Conservation (phyloP, 306 rosid species). For the Arachis stenosperma region DNA sequence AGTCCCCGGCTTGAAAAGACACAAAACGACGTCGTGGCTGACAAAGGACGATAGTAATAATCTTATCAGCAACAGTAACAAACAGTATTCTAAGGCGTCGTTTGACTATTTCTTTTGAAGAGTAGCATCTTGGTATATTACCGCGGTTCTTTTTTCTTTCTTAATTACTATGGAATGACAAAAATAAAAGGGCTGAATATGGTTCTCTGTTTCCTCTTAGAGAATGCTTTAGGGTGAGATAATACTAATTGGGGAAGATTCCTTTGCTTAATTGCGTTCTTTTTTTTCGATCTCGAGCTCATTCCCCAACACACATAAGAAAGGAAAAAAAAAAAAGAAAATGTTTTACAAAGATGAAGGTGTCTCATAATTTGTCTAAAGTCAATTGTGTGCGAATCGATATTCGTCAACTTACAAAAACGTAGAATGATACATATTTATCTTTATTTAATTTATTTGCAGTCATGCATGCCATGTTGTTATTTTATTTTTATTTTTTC, state of each 20-base stretch:
- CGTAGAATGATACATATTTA: not conserved
- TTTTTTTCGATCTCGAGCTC: not conserved
- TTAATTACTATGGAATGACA: not conserved
- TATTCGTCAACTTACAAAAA: conserved; percentile 8
- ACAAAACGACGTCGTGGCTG: conserved; percentile 55
- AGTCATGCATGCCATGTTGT: too few relatives aligned
- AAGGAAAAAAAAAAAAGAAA: not conserved
- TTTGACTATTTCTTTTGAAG: conserved; percentile 50
- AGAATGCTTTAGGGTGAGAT: conserved; percentile 28
- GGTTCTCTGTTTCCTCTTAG: conserved; percentile 31
- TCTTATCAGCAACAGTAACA: not conserved
- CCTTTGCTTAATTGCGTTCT: conserved; percentile 32
- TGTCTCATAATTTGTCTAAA: not conserved
- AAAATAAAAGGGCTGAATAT: conserved; percentile 20
- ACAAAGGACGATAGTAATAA: conserved; percentile 20
- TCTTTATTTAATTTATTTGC: not conserved
- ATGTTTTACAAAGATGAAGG: not conserved
- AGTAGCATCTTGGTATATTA: conserved; percentile 36
- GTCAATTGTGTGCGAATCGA: conserved; percentile 11
- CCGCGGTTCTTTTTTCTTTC: conserved; percentile 46
- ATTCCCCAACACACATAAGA: conserved; percentile 1
- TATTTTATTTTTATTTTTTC: too few relatives aligned
- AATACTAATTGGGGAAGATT: conserved; percentile 39
- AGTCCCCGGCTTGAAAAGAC: conserved; percentile 53
- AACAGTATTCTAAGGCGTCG: conserved; percentile 49